These are phyloP conservation scores for Symbiodinium pilosum DNA, from an alignment of 73 alveolate species.

Conservation along the genomic window DNA sequence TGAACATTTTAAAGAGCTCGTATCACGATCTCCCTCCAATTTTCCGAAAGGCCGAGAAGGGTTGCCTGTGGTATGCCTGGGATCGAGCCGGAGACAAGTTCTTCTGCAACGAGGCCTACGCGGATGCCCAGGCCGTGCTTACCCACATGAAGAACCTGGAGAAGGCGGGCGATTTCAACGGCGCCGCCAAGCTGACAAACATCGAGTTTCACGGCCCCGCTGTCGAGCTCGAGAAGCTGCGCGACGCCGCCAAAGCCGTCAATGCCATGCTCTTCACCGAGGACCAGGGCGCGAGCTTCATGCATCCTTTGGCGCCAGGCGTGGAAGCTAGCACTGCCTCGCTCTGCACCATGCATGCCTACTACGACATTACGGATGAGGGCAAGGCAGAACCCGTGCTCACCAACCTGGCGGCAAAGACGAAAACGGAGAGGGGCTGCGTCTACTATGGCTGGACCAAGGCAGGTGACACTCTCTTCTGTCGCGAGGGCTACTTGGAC, in stretches of 20 bases:
- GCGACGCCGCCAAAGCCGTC: background rate
- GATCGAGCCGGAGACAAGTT: background rate
- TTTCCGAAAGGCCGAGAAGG: background rate
- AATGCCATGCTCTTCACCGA: background rate
- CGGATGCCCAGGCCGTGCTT: conserved; percentile 11
- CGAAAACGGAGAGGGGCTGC: background rate
- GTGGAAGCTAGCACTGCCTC: background rate
- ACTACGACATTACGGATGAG: background rate
- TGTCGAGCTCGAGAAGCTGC: background rate
- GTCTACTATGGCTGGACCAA: background rate
- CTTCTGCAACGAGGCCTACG: background rate
- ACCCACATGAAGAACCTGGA: background rate
- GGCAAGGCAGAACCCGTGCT: conserved; percentile 14
- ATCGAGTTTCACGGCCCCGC: background rate
- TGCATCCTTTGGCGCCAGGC: background rate
- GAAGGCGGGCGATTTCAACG: background rate
- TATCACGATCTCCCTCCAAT: too few relatives aligned
- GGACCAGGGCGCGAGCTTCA: background rate
- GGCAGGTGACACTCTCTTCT: conserved; percentile 12
- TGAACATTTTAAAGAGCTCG: too few relatives aligned
- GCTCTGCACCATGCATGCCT: background rate
- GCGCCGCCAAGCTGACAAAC: background rate
- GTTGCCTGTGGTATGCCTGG: background rate
- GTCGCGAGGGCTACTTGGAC: conserved; percentile 11
- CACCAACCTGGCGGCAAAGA: background rate